Base-by-base conservation (phyloP, 2,329 filamentous ascomycete genomes). In the Aspergillus clavatus region DNA sequence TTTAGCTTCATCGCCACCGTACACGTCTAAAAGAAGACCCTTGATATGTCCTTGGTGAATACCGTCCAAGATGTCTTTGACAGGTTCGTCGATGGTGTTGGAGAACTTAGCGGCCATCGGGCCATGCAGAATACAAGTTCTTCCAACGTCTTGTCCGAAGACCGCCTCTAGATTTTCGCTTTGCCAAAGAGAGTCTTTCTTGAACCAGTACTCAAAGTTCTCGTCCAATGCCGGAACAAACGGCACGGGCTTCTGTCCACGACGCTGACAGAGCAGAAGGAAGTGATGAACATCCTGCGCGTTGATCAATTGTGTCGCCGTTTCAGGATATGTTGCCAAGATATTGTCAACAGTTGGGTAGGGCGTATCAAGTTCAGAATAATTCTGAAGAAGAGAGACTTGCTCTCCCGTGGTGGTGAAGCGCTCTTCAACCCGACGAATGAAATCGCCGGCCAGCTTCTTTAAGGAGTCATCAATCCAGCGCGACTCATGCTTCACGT, bases 101-200 rank as follows among this genome's bases (percentile, higher is more conserved):
- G 90, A 94, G 72, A 89, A 97, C 69, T 85, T 91, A 60, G 82
- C 93, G 44, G 93, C 87, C 72, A 90, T 89, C 4, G 93, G 93
- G 14, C 93, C 94, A 68, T 98, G 93, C 28, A 98, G 76, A 64
- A 98, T 96, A 74, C 90, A 96, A 36, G 90, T 95, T 64, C 94
- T 83, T 53, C 89, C 90, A 47, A 98, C 93, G 65, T 98, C 94
- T 71, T 97, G 93, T 57, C 79, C 91, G 50, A 96, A 90, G 46
- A 98, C 90, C 43, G 93, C 93, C 61, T 94, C 91, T 8, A 98
- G 78, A 62, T 98, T 93, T 71, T 98, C 93, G 1, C 93, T 97
- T 72, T 98, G 93, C 93, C 93, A 98, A 6, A 98, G 80, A 1
- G 93, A 98, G 69, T 98, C 93, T 76, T 98, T 98, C 83, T 98